Base-by-base conservation (phyloP, 345 rosid genomes). In the Euphorbia lathyris region DNA sequence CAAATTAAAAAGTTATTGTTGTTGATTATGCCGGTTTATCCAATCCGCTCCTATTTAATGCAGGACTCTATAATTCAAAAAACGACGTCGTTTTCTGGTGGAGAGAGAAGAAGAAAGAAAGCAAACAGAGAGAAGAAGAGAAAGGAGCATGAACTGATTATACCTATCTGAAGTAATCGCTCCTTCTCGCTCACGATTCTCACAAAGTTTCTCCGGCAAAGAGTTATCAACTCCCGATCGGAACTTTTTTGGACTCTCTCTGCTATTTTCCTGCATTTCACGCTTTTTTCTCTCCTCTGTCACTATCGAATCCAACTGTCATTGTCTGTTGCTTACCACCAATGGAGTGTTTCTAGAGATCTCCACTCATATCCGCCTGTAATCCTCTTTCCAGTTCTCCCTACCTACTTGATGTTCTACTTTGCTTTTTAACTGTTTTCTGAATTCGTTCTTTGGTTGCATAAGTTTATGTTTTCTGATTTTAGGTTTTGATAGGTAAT, bases 401-500 rank as follows among this genome's bases (percentile, higher is more conserved):
- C n/a, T n/a, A n/a, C 25, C 23, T 9, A n/a, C 10, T 51, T 9
- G 4, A 29, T 45, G 23, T 20, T 48, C n/a, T 27, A 25, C 78
- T 29, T 34, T 34, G 38, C 26, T 19, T 32, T 51, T 32, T 45
- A n/a, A 52, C 20, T n/a, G 0, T 67, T 10, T 29, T 5, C 10
- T 5, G 38, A 34, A 47, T 58, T 60, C 12, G 19, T 17, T 52
- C 74, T 9, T 25, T 17, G 5, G 11, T 40, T 47, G 69, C 59
- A 71, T 73, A 43, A 36, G 34, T 2, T 60, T 58, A 26, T 2
- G 36, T 27, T 27, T 36, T 74, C 34, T 66, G 78, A 30, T 79
- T 72, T 51, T 23, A 77, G 83, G 71, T 76, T 77, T 75, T 75
- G 77, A 63, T 40, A 55, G 72, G 72, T 63, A 82, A 93, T 93